Evolutionary conservation across 768 basidiomycete species (phyloP), one percentile per base, ranked within the genome.

Genomic region (Tephrocybe sp.): DNA sequence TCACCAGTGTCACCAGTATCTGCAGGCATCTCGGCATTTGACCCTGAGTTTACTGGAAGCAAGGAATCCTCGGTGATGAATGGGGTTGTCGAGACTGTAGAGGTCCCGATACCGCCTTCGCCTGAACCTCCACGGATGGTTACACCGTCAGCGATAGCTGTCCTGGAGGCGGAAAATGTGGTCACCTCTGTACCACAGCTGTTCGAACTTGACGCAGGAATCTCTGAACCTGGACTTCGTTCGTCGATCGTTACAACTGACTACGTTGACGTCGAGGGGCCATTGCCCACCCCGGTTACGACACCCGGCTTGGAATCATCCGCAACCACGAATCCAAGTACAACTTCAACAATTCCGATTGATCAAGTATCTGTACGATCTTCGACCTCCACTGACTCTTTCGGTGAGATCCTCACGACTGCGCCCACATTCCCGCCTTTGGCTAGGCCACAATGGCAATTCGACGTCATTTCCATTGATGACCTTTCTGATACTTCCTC

Each of bases 401-500:
- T 79, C 54, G 79, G 79, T 29, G 66, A 55, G 8, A 72, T 71
- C 12, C 61, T 80, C 5, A 64, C 64, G 1, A 54, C 63, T 49
- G 64, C 65, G 16, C 72, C 68, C n/a, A 64, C 65, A 3, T 76
- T 75, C 61, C 66, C 64, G 24, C 62, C 58, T 25, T 66, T 66
- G 23, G 59, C 60, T 7, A 69, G 71, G 24, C 69, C 76, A 1
- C 78, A 73, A 23, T 87, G 76, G 80, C 74, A 70, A 52, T 80
- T 88, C 42, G 86, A 90, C 50, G 77, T 89, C 39, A 84, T 84
- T 18, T 86, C 87, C 5, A 80, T 90, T 40, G 88, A 91, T 59
- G 89, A 90, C 33, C 67, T 90, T n/a, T 90, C 88, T 1, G 88
- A 90, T 61, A 77, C 80, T 1, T 87, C 85, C 12, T 88, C 86